A percentile compares a stretch with the other conserved stretches of the same genome.
Conservation (phyloP, 331 rosid species). For the Quercus tomentella region DNA sequence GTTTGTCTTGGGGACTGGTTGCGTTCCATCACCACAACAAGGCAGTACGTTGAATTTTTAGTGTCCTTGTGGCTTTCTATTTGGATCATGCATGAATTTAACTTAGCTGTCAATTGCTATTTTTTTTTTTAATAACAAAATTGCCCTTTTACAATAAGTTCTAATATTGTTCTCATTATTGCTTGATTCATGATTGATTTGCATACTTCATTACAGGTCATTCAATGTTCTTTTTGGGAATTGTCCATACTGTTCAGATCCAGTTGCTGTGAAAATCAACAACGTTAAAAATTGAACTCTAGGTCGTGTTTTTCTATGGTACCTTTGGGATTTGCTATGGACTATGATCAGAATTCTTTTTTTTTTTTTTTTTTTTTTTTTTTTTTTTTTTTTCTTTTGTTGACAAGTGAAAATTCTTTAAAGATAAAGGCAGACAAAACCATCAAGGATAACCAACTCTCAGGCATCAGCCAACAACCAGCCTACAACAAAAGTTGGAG, state of each 20-base stretch:
- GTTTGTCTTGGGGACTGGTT: slow-evolving; percentile 40
- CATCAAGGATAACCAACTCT: no score
- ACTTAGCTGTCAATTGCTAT: not conserved
- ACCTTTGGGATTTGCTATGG: no score
- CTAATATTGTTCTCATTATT: not conserved
- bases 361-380: no score
- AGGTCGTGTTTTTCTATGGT: not conserved
- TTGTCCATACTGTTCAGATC: slow-evolving; percentile 42
- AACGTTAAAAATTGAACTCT: slow-evolving; percentile 2
- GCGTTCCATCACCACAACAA: slow-evolving; percentile 37
- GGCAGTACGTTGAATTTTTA: slow-evolving; percentile 38
- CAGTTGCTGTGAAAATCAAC: slow-evolving; percentile 32
- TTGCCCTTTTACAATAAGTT: not conserved
- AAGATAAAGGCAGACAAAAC: no score
- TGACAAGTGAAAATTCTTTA: no score
- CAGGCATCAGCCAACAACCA: no score
- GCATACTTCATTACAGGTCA: slow-evolving; percentile 26
- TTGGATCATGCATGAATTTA: not conserved
- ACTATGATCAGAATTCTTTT: no score
- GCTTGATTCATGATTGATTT: not conserved
- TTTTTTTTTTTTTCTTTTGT: no score
- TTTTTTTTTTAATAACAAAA: not conserved
- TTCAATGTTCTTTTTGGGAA: slow-evolving; percentile 35
- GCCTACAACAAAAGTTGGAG: no score
- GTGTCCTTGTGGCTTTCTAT: not conserved